Evolutionary conservation across 208 protist species (phyloP).

Genomic region (Kentomonas sorsogonicus): DNA sequence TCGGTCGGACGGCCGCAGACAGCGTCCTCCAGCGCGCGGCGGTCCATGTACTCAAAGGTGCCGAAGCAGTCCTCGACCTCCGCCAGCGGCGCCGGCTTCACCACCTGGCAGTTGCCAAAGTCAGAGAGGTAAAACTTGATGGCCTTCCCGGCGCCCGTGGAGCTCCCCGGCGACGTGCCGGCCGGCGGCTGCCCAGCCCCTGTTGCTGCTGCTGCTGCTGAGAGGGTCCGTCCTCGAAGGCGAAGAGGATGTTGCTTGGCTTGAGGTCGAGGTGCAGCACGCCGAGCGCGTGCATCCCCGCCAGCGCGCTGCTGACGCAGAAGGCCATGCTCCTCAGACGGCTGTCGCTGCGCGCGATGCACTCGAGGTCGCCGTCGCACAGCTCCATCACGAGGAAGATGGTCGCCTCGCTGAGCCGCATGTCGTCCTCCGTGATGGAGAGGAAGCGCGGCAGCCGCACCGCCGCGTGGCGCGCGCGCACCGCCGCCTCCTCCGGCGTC

Average conservation of each 20-base stretch:
- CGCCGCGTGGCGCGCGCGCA: slow-evolving; percentile 25
- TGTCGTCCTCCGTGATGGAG: slow-evolving; percentile 69
- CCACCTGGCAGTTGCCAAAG: slow-evolving; percentile 82
- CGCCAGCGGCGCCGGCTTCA: slow-evolving; percentile 37
- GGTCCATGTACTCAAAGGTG: slow-evolving; percentile 88
- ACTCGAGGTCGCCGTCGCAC: slow-evolving; percentile 83
- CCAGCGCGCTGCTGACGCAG: slow-evolving; percentile 73
- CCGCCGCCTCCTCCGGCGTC: slow-evolving; percentile 18
- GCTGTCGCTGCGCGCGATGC: slow-evolving; percentile 40
- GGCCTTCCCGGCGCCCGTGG: slow-evolving; percentile 7
- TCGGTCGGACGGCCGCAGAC: slow-evolving; percentile 70
- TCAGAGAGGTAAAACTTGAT: slow-evolving; percentile 85
- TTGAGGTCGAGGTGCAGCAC: slow-evolving; percentile 83
- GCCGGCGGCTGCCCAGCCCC: neutral
- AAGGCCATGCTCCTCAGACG: slow-evolving; percentile 63
- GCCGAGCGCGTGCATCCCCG: slow-evolving; percentile 74
- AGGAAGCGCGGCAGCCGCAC: slow-evolving; percentile 68
- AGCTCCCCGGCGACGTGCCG: neutral
- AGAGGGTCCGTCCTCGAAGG: slow-evolving; percentile 56
- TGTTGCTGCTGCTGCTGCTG: slow-evolving; percentile 13
- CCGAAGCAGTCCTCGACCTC: slow-evolving; percentile 54
- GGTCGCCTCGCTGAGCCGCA: slow-evolving; percentile 57
- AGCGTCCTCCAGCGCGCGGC: slow-evolving; percentile 51
- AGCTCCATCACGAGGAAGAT: slow-evolving; percentile 76
- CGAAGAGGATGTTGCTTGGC: slow-evolving; percentile 82